Conservation (phyloP, 768 basidiomycete species). For the Russula brevipes region DNA sequence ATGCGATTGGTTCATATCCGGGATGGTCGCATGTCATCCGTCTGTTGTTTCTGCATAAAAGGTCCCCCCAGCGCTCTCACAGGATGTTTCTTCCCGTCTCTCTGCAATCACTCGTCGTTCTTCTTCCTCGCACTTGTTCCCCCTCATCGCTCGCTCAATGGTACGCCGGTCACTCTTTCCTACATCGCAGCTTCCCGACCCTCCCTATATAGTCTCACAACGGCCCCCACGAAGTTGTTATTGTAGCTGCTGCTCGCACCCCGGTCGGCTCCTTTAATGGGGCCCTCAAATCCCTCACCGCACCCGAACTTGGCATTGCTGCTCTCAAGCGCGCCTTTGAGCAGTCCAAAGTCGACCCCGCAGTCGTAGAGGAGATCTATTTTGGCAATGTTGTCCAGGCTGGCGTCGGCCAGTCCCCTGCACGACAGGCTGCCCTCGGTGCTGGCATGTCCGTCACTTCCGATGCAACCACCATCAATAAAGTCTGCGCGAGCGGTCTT, state of each 20-base stretch:
- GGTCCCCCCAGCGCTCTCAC: neutral
- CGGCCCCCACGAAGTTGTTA: slow-evolving; percentile 76
- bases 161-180: slow-evolving; percentile 19
- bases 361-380: slow-evolving; percentile 89
- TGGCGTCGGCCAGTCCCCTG: slow-evolving; percentile 96
- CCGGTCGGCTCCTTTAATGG: slow-evolving; percentile 94
- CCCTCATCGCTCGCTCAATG: slow-evolving; percentile 30
- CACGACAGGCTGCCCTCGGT: slow-evolving; percentile 89
- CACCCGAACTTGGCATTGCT: slow-evolving; percentile 82
- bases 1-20: slow-evolving; percentile 26
- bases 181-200: neutral
- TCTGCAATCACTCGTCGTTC: slow-evolving; percentile 38
- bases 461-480: slow-evolving; percentile 99
- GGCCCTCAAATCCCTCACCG: slow-evolving; percentile 78
- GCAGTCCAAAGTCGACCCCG: slow-evolving; percentile 72
- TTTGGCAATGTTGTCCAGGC: slow-evolving; percentile 98
- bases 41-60: neutral
- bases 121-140: slow-evolving; percentile 32
- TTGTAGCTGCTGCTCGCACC: slow-evolving; percentile 90
- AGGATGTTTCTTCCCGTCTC: slow-evolving; percentile 30
- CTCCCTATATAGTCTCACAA: slow-evolving; percentile 30
- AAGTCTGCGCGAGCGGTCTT: slow-evolving; percentile 97
- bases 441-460: slow-evolving; percentile 81
- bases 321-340: slow-evolving; percentile 90
- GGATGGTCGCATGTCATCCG: slow-evolving; percentile 21